Evolutionary conservation across 2,329 filamentous ascomycete genomes (phyloP).

Genomic region (Hypoxylon sp.): DNA sequence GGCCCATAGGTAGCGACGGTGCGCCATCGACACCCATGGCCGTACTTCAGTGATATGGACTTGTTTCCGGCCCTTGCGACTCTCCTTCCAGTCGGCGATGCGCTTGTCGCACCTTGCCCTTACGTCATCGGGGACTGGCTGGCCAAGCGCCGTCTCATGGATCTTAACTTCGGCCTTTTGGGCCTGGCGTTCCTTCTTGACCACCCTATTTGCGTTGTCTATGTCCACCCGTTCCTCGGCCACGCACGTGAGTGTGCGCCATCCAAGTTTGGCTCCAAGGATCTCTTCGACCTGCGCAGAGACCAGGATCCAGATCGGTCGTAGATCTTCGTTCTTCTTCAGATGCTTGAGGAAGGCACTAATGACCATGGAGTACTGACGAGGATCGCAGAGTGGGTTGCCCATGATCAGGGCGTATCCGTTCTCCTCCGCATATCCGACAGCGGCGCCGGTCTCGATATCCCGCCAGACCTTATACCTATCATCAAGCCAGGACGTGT

Average conservation of each 20-base stretch:
- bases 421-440: constrained; percentile 82
- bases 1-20: constrained; percentile 89
- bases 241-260: constrained; percentile 89
- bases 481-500: constrained; percentile 93
- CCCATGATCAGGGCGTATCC: constrained; percentile 89
- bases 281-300: constrained; percentile 83
- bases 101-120: constrained; percentile 78
- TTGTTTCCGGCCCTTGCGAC: constrained; percentile 84
- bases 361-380: constrained; percentile 82
- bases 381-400: constrained; percentile 85
- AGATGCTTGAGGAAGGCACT: constrained; percentile 81
- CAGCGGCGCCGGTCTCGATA: constrained; percentile 80
- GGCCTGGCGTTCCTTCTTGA: constrained; percentile 87
- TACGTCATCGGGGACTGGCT: constrained; percentile 75
- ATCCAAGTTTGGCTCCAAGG: constrained; percentile 83
- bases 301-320: constrained; percentile 92
- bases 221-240: constrained; percentile 91
- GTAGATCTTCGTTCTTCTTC: constrained; percentile 76
- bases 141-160: constrained; percentile 77
- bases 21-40: constrained; percentile 86
- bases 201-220: constrained; percentile 72
- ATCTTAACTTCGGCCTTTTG: constrained; percentile 73
- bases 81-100: constrained; percentile 83
- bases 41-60: constrained; percentile 91
- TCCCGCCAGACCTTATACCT: constrained; percentile 92